A percentile compares a stretch with the other conserved stretches of the same genome.
Evolutionary conservation across 495 filamentous ascomycete genomes (phyloP).

Genomic region (Xylaria longipes): DNA sequence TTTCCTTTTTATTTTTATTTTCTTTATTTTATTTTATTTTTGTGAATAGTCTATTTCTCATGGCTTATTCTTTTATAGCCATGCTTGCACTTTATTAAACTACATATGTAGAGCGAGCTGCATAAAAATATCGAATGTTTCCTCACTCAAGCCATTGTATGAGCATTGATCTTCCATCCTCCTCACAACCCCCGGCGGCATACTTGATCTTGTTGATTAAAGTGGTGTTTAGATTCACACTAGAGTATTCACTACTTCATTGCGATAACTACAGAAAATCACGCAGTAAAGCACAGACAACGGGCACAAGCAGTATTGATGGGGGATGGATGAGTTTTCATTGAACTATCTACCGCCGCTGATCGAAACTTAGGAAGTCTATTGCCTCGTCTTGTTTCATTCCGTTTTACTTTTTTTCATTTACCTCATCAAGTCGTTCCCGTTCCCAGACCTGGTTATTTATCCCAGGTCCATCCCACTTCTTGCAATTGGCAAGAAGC

Average conservation of each 20-base stretch:
- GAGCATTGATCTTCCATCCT: not conserved
- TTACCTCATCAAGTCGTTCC: constrained; percentile 12
- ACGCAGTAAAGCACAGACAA: not conserved
- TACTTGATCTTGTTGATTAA: not conserved
- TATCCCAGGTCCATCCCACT: not conserved
- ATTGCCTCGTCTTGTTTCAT: constrained; percentile 20
- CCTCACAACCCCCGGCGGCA: not conserved
- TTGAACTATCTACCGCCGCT: constrained; percentile 23
- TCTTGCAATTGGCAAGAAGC: not conserved
- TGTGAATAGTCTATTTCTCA: not conserved
- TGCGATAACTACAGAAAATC: not conserved
- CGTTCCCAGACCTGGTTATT: not conserved
- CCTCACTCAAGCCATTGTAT: not conserved
- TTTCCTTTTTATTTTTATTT: not conserved
- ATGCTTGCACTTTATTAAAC: not conserved
- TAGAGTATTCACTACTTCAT: not conserved
- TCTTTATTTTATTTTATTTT: no score
- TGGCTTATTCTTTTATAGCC: not conserved
- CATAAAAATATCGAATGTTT: not conserved
- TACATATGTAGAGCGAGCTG: not conserved
- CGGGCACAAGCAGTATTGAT: not conserved
- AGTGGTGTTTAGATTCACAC: not conserved
- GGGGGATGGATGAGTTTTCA: constrained; percentile 17
- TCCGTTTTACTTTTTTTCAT: constrained; percentile 19
- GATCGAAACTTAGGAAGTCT: constrained; percentile 26